phyloP scores from a whole-genome alignment of 495 filamentous ascomycete species.

The Rostrohypoxylon terebratum region DNA sequence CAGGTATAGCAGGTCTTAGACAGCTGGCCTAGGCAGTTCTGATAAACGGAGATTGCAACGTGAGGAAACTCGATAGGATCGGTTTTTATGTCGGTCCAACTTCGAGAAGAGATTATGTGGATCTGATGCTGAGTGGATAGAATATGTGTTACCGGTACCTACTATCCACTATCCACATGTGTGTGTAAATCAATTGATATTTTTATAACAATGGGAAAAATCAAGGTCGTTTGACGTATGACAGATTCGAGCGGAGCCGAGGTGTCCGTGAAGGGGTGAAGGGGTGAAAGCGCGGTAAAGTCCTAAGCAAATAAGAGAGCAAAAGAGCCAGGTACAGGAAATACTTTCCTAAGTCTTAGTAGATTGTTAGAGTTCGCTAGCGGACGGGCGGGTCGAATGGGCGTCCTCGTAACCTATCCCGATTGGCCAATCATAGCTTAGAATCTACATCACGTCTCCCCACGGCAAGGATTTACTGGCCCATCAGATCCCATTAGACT shows the following conservation, averaged over 20 bases:
- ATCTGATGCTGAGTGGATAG: conserved; percentile 4
- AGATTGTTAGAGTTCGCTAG: conserved; percentile 1
- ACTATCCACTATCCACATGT: no score
- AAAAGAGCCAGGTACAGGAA: not conserved
- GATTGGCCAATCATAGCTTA: conserved; percentile 29
- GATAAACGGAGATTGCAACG: not conserved
- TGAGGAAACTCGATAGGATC: conserved; percentile 1
- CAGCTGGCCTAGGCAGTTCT: conserved; percentile 5
- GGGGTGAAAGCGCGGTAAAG: conserved; percentile 9
- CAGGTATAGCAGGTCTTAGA: no score
- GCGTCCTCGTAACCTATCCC: conserved; percentile 17
- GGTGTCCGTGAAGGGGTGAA: conserved; percentile 4
- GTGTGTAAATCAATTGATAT: not conserved
- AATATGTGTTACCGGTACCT: not conserved
- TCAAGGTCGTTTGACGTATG: conserved; percentile 2
- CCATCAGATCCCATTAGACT: conserved; percentile 33
- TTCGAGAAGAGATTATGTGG: conserved; percentile 1
- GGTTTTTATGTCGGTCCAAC: conserved; percentile 9
- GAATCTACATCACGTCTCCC: conserved; percentile 43
- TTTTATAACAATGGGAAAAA: not conserved
- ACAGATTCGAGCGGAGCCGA: conserved; percentile 24
- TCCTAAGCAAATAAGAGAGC: not conserved
- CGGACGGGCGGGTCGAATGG: conserved; percentile 8
- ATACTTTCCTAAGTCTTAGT: no score
- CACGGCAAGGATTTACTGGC: conserved; percentile 42